phyloP scores from a whole-genome alignment of 352 stramenopile genomes.

The Globisporangium acanthophoron region DNA sequence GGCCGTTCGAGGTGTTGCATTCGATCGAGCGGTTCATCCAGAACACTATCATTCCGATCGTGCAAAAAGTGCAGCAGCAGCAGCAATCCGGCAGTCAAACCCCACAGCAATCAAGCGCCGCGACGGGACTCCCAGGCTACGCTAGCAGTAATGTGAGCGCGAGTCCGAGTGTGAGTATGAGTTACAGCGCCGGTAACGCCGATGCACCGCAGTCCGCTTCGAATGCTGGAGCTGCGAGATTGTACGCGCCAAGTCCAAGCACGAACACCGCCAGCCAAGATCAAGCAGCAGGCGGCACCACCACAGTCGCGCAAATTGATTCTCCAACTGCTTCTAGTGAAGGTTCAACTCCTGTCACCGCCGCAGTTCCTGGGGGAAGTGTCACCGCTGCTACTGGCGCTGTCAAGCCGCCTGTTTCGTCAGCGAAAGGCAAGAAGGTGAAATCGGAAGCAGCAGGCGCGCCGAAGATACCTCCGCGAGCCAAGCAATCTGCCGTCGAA shows the following conservation, averaged over 20 bases:
- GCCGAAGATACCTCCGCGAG: constrained; percentile 10
- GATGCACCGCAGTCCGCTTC: not conserved
- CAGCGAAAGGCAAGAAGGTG: constrained; percentile 11
- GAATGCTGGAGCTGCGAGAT: not conserved
- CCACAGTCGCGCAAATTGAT: too few relatives aligned
- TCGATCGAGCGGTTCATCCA: constrained; percentile 83
- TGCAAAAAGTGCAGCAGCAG: constrained; percentile 41
- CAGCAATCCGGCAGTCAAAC: constrained; percentile 14
- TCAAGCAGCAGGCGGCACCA: not conserved
- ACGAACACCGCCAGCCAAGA: not conserved
- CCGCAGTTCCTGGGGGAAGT: not conserved
- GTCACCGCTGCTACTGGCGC: not conserved
- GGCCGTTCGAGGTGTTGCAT: constrained; percentile 59
- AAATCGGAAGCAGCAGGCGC: constrained; percentile 5
- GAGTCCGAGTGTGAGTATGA: not conserved
- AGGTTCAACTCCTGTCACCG: not conserved
- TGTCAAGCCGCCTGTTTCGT: not conserved
- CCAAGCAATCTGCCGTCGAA: constrained; percentile 3
- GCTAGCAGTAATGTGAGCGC: constrained; percentile 4
- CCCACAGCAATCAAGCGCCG: constrained; percentile 7
- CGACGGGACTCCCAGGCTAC: not conserved
- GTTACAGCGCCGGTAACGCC: not conserved
- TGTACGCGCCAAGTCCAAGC: not conserved
- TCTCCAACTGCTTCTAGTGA: not conserved
- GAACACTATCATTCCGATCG: constrained; percentile 71